Base-by-base conservation (phyloP, 257 asterid genomes). In the Nicotiana obtusifolia region DNA sequence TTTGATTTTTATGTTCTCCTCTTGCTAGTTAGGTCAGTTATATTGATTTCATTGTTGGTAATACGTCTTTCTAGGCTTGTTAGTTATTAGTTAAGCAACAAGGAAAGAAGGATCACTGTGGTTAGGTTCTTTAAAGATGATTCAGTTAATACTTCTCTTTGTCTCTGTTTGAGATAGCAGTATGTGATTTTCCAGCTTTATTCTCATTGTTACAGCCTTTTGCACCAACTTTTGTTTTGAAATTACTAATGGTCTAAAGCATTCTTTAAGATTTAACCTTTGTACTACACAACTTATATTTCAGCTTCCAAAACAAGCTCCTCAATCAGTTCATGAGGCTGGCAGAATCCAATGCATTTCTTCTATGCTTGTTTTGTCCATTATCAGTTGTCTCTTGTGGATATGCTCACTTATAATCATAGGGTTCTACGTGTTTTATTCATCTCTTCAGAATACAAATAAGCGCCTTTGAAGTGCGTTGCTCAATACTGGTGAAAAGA, bases 231-330 rank as follows among this genome's bases (percentile, higher is more conserved):
- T 41, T 69, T 69, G 57, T 69, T 69, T 19, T 37, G 77, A 69
- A 68, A 69, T 37, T 69, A 20, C 17, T 69, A 20, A 20, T 20
- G 8, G n/a, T 69, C 33, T 41, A 41, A 37, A 69, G 30, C 54
- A 67, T 67, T 69, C 77, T 69, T 41, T 41, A 69, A 53, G 56
- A 69, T 67, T 67, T 69, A 41, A 41, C 57, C 77, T 69, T 41
- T 69, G 33, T 69, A 5, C 33, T 37, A 7, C 44, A 68, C 56
- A n/a, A 68, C 56, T 37, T 13, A 37, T 37, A 17, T 68, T 68
- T 68, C 31, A 37, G 31, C 31, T 68, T 68, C 31, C 31, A 68
- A 68, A 67, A 20, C 31, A 37, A 37, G 77, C 77, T 37, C 56
- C 54, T 68, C 77, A 68, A n/a, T n/a, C 56, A 68, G 77, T 68